Base-by-base conservation (phyloP, 306 rosid genomes). In the Cucumis sativus region DNA sequence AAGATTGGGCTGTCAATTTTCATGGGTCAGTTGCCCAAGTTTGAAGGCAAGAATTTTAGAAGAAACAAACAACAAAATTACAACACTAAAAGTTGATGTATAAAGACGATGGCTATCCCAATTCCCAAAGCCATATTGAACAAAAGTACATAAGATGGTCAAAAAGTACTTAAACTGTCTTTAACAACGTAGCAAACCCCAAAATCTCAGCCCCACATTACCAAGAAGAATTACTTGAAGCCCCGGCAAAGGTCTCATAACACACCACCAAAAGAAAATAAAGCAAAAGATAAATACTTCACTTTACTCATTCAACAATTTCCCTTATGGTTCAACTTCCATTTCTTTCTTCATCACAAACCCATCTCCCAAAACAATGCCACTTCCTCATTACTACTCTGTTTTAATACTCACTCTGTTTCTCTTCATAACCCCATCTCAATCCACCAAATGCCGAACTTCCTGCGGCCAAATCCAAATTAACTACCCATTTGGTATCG, bases 401-500 rank as follows among this genome's bases (percentile, higher is more conserved):
- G 63, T 74, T 54, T 10, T 54, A 14, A 15, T 73, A 62, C 60
- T 55, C 64, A 41, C 51, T 69, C 77, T 52, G 15, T 54, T 35
- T 35, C 62, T 54, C 21, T 74, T 59, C 45, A 1, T 5, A 37
- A 16, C 63, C 41, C 7, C 60, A 74, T 71, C 89, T 13, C 88
- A 84, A 70, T 80, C 91, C 68, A 84, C 63, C 84, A 71, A 25
- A n/a, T 95, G 98, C 85, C 87, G 93, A 87, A 85, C 91, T n/a
- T 84, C 91, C 0, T 92, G 98, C 45, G 97, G 96, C 33, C 82
- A 81, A 80, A 88, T 92, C 56, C 87, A 92, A 3, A 92, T 95
- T 74, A 86, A 78, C 58, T 92, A 95, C 81, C 98, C 98, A 1
- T 95, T 95, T 8, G 89, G 97, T 72, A 87, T 95, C 10, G 98